phyloP scores from a whole-genome alignment of 2,329 filamentous ascomycete species.

The Fusarium torulosum region DNA sequence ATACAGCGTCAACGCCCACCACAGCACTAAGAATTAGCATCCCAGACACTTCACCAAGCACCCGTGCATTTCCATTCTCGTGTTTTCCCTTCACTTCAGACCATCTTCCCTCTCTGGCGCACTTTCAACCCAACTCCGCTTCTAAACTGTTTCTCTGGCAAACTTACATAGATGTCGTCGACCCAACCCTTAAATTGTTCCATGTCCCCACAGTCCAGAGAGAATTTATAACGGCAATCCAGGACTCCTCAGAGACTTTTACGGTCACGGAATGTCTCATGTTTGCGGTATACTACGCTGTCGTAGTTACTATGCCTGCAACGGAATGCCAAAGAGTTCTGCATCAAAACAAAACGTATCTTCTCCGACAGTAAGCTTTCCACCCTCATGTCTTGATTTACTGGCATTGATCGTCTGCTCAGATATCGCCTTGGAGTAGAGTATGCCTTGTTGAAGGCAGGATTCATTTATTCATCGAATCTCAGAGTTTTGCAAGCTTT shows the following conservation, averaged over 20 bases:
- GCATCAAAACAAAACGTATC: neutral
- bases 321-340: neutral
- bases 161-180: neutral
- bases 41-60: neutral
- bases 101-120: neutral
- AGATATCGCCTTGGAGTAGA: neutral
- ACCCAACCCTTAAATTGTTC: neutral
- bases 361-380: neutral
- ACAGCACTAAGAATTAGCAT: no score
- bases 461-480: neutral
- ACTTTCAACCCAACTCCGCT: neutral
- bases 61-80: neutral
- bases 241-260: neutral
- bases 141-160: neutral
- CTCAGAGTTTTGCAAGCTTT: neutral
- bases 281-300: neutral
- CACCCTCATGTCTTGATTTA: neutral
- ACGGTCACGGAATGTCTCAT: neutral
- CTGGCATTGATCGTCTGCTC: neutral
- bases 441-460: neutral
- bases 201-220: neutral
- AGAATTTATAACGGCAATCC: neutral
- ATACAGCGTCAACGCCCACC: neutral
- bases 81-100: neutral
- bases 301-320: neutral